Evolutionary conservation across 75 land plant species (phyloP).

Genomic region (Selaginella tamariscina): DNA sequence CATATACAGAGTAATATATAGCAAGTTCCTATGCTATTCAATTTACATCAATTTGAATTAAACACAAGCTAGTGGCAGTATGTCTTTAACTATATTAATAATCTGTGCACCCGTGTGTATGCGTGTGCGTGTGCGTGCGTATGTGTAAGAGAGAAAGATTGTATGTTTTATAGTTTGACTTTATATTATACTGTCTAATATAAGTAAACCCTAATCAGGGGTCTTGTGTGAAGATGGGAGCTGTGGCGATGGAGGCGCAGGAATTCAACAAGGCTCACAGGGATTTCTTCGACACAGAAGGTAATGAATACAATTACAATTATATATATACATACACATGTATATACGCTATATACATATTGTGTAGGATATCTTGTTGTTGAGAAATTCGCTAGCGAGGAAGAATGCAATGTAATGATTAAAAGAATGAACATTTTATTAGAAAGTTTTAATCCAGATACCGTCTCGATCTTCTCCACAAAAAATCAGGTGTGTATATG

Average conservation of each 20-base stretch:
- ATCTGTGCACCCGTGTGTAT: too few relatives aligned
- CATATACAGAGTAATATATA: too few relatives aligned
- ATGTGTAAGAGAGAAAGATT: too few relatives aligned
- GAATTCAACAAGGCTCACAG: conserved; percentile 11
- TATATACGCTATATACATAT: not conserved
- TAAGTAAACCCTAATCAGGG: too few relatives aligned
- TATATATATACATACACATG: not conserved
- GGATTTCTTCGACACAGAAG: conserved; percentile 18
- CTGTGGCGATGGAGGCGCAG: not conserved
- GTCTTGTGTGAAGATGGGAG: too few relatives aligned
- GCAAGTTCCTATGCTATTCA: too few relatives aligned
- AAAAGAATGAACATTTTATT: conserved; percentile 52
- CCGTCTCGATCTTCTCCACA: conserved; percentile 63
- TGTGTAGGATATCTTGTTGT: conserved; percentile 55
- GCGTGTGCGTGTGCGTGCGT: too few relatives aligned
- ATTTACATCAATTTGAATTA: too few relatives aligned
- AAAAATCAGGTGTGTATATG: conserved; percentile 42
- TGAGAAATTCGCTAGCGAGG: conserved; percentile 43
- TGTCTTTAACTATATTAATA: too few relatives aligned
- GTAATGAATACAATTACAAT: not conserved
- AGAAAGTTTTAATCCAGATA: conserved; percentile 40
- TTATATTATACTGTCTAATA: too few relatives aligned
- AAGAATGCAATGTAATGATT: conserved; percentile 55
- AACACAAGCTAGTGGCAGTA: too few relatives aligned
- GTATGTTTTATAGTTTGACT: too few relatives aligned